phyloP scores from a whole-genome alignment of 1,284 basidiomycete species.

The Ganoderma resinaceum region DNA sequence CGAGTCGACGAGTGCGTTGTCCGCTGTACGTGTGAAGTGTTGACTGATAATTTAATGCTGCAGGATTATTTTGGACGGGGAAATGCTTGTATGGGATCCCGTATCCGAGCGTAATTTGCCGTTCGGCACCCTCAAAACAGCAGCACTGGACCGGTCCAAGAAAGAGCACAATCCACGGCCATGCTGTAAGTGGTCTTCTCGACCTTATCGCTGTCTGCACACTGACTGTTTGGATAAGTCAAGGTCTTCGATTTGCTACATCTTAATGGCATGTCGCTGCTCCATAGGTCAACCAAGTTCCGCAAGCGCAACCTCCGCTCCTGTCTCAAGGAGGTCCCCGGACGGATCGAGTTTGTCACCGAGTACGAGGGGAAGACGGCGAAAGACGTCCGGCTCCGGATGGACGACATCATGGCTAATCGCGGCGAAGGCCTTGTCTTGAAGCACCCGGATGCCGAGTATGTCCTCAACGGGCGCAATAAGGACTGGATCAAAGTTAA shows the following conservation, averaged over 20 bases:
- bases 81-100: conserved; percentile 98
- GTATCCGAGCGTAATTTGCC: conserved; percentile 84
- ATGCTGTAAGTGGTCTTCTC: conserved; percentile 71
- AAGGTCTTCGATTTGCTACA: conserved; percentile 94
- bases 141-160: conserved; percentile 78
- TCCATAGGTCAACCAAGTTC: conserved; percentile 66
- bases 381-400: conserved; percentile 78
- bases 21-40: conserved; percentile 4
- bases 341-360: conserved; percentile 80
- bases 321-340: conserved; percentile 70
- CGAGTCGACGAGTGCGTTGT: conserved; percentile 79
- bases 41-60: not conserved
- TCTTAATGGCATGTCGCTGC: conserved; percentile 77
- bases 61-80: conserved; percentile 93
- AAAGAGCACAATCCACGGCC: conserved; percentile 80
- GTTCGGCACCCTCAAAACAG: conserved; percentile 92
- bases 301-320: conserved; percentile 74
- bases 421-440: conserved; percentile 93
- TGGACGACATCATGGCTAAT: conserved; percentile 83
- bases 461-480: conserved; percentile 85
- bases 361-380: conserved; percentile 78
- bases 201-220: not conserved
- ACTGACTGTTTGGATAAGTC: conserved; percentile 55
- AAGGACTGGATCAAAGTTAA: conserved; percentile 96
- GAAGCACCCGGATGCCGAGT: conserved; percentile 83